Base-by-base conservation (phyloP, 805 yeast species). In the Saturnispora silvae region DNA sequence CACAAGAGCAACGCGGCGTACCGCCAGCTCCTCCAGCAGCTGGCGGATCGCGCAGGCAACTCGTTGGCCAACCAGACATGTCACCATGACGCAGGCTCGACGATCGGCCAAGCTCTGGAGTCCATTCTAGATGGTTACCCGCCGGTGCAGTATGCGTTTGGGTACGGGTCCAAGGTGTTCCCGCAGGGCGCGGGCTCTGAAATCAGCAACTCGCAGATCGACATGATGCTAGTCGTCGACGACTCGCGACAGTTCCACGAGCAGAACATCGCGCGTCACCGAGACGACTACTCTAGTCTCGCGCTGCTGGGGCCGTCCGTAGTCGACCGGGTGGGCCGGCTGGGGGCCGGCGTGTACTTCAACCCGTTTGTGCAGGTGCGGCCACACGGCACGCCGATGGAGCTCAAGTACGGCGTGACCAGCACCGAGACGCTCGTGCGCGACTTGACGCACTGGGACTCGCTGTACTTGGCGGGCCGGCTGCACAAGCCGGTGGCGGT, bases 161-260 rank as follows among this genome's bases (percentile, higher is more conserved):
- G 96, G 0, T 89, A 89, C 57, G 98, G 98, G 2, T 81, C 94
- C 6, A 95, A 95, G 4, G 95, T 92, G 1, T 82, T 92, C 50
- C 68, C 74, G 26, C 98, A 89, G 55, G 78, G 76, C 4, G 39
- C 52, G 3, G 46, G 53, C 9, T 52, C 56, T 10, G 67, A 68
- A 25, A 29, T 40, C 4, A 40, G 50, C 1, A 50, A 52, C 20
- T 79, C 86, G 0, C 97, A 92, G 56, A 72, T 84, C 10, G 98
- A 92, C 55, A 59, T 92, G 57, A 81, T 89, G 10, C 76, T 81
- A 49, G 85, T 83, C 1, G 96, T 87, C 2, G 68, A 79, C 0
- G 71, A 78, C 51, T 75, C 94, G 3, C 63, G 64, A 23, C 74
- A 71, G 43, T 92, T 94, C 77, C 98, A 92, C 52, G 62, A 72